Conservation (phyloP, 768 basidiomycete species). For the Leccinum longicurvipes region DNA sequence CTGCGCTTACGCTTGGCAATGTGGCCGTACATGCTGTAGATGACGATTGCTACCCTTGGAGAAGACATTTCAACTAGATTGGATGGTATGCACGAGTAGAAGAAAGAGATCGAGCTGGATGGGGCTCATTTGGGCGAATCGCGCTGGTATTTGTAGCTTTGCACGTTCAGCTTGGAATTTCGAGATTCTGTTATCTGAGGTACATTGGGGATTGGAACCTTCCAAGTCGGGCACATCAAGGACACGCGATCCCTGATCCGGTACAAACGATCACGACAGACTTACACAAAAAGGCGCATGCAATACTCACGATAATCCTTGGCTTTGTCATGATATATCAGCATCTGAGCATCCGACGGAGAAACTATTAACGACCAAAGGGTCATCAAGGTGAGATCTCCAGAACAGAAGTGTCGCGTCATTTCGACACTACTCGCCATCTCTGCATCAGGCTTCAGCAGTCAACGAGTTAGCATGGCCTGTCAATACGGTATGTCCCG, state of each 20-base stretch:
- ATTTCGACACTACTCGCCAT: neutral
- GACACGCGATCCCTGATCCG: constrained; percentile 8
- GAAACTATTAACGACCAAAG: neutral
- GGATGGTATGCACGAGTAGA: neutral
- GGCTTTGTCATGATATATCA: neutral
- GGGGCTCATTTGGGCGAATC: neutral
- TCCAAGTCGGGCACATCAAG: constrained; percentile 8
- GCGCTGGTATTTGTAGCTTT: constrained; percentile 14
- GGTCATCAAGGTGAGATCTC: neutral
- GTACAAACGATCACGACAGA: neutral
- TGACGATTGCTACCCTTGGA: constrained; percentile 59
- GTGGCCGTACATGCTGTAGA: constrained; percentile 76
- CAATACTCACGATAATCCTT: constrained; percentile 13
- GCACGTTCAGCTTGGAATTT: neutral
- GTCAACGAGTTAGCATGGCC: no score
- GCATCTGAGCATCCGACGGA: neutral
- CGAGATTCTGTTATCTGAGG: constrained; percentile 2
- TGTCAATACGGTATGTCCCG: no score
- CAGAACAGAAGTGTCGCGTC: neutral
- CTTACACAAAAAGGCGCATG: constrained; percentile 9
- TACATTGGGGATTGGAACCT: neutral
- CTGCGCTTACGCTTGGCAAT: constrained; percentile 57
- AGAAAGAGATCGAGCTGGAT: neutral
- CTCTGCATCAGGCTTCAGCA: no score
- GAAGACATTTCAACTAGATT: constrained; percentile 39